Evolutionary conservation across 805 yeast genomes (phyloP).

Genomic region (Grigorovia yakushimaensis): DNA sequence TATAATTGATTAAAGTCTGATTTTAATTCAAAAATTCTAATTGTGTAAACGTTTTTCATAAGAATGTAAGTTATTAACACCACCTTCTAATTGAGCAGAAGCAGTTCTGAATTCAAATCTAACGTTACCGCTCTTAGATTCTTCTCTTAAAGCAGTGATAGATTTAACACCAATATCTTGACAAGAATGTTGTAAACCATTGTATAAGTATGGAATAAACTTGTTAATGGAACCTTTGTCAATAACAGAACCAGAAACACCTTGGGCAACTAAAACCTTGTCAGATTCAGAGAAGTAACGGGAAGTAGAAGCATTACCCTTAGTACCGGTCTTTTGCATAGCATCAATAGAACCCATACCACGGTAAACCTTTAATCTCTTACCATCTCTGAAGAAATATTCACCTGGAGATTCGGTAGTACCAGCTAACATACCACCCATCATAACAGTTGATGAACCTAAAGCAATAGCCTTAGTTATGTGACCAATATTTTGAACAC

Average conservation of each 20-base stretch:
- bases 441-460: constrained; percentile 97
- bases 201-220: constrained; percentile 86
- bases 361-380: constrained; percentile 93
- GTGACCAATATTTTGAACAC: constrained; percentile 97
- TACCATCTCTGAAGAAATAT: constrained; percentile 95
- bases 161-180: constrained; percentile 92
- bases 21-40: no score
- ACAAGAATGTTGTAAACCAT: constrained; percentile 96
- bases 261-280: constrained; percentile 95
- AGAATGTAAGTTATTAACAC: constrained; percentile 91
- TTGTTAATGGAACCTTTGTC: constrained; percentile 94
- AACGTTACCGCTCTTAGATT: constrained; percentile 57
- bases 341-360: constrained; percentile 99
- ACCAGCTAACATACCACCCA: constrained; percentile 99
- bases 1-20: background rate
- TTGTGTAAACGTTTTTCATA: constrained; percentile 96
- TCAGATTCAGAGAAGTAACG: constrained; percentile 97
- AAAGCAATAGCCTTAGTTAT: constrained; percentile 92
- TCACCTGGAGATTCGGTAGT: constrained; percentile 98
- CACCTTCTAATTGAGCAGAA: constrained; percentile 98
- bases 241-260: constrained; percentile 93
- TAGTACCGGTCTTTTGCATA: constrained; percentile 80
- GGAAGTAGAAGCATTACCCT: constrained; percentile 95
- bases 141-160: constrained; percentile 48
- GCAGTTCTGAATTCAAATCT: constrained; percentile 98